A percentile compares a stretch with the other conserved stretches of the same genome.
These are phyloP conservation scores for Pythium apleroticum DNA, from an alignment of 352 stramenopile genomes.

Conservation along the genomic window DNA sequence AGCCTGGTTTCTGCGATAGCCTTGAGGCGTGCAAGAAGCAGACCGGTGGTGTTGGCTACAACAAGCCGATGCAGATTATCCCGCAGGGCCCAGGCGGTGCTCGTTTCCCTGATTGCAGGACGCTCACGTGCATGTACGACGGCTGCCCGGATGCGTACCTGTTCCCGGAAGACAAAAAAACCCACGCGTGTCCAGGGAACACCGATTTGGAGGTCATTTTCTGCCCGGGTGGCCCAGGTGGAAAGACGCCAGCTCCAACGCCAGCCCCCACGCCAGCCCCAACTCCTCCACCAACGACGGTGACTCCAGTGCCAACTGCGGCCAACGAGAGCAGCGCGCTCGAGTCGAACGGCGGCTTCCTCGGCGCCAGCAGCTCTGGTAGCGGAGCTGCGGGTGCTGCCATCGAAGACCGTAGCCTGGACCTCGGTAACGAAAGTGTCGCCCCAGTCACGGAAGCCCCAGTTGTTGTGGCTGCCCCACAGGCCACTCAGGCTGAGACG, in stretches of 20 bases:
- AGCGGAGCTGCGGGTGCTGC: background rate
- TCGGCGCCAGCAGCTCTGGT: constrained; percentile 20
- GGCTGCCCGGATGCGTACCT: constrained; percentile 66
- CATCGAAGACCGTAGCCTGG: constrained; percentile 18
- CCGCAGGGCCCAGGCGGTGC: constrained; percentile 13
- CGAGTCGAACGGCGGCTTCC: constrained; percentile 17
- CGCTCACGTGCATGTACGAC: constrained; percentile 50
- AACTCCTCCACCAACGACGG: constrained; percentile 33
- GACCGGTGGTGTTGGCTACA: constrained; percentile 62
- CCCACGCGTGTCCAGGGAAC: constrained; percentile 38
- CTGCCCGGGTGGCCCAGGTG: constrained; percentile 45
- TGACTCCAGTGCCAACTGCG: constrained; percentile 20
- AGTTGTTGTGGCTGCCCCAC: constrained; percentile 16
- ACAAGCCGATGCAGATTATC: constrained; percentile 61
- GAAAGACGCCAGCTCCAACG: constrained; percentile 30
- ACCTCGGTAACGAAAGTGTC: constrained; percentile 1
- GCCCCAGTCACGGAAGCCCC: background rate
- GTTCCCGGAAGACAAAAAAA: constrained; percentile 62
- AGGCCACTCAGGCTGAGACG: constrained; percentile 32
- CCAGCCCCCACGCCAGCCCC: constrained; percentile 35
- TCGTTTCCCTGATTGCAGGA: constrained; percentile 38
- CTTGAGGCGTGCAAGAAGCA: constrained; percentile 51
- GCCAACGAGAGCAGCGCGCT: constrained; percentile 23
- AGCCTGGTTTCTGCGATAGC: constrained; percentile 48
- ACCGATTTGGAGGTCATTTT: constrained; percentile 46